A percentile compares a stretch with the other conserved stretches of the same genome.
Evolutionary conservation across 495 filamentous ascomycete species (phyloP).

Genomic region (Tuber borchii): DNA sequence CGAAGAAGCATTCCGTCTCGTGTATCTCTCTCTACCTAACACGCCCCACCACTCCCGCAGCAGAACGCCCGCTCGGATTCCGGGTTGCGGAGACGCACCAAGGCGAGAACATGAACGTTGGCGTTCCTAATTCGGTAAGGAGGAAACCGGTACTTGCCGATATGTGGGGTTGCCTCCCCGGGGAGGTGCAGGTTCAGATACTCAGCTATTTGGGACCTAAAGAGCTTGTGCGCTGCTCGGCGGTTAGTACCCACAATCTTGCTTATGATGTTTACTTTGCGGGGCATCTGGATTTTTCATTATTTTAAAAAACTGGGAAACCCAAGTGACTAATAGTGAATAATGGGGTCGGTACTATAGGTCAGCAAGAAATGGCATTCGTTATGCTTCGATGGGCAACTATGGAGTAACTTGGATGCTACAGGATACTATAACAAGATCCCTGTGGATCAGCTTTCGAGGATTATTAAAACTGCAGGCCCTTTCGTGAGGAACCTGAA

Average conservation of each 20-base stretch:
- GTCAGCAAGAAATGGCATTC: conserved; percentile 76
- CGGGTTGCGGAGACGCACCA: conserved; percentile 41
- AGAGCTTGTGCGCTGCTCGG: conserved; percentile 73
- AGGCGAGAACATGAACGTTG: conserved; percentile 16
- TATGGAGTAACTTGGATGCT: conserved; percentile 80
- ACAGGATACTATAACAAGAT: conserved; percentile 83
- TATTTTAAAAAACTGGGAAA: neutral
- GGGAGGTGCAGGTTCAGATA: conserved; percentile 71
- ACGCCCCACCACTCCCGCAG: conserved; percentile 51
- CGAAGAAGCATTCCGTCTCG: conserved; percentile 70
- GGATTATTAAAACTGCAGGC: conserved; percentile 76
- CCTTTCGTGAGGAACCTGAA: conserved; percentile 90
- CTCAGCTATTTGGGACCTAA: conserved; percentile 69
- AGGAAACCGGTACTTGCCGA: conserved; percentile 8
- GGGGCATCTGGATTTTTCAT: neutral
- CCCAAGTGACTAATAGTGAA: neutral
- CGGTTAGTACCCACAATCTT: conserved; percentile 29
- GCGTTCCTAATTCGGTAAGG: conserved; percentile 11
- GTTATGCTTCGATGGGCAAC: conserved; percentile 90
- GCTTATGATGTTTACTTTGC: neutral
- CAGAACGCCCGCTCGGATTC: conserved; percentile 21
- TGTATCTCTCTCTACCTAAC: conserved; percentile 70
- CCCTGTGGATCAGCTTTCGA: conserved; percentile 70
- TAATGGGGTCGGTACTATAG: conserved; percentile 6
- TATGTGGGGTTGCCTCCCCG: conserved; percentile 28